Percentiles rank a stretch among this genome's conserved stretches.
Conservation (phyloP, 805 yeast species). For the Pichia nanzhaoensis region DNA sequence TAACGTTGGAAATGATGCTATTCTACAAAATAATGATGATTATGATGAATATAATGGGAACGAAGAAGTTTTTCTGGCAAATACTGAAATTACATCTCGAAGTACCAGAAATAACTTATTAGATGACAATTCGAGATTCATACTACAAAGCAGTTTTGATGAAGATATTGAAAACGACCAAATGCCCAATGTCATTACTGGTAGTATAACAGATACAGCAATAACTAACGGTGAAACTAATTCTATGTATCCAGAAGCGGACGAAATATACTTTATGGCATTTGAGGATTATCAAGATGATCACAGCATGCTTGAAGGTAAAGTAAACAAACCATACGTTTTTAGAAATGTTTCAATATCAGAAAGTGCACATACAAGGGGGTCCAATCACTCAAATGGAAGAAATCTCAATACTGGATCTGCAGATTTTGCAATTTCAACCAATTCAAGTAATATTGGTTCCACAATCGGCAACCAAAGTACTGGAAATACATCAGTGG, state of each 20-base stretch:
- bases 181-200: neutral
- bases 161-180: constrained; percentile 4
- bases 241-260: neutral
- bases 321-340: neutral
- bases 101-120: neutral
- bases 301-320: constrained; percentile 22
- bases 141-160: constrained; percentile 13
- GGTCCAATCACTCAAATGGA: constrained; percentile 3
- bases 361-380: constrained; percentile 9
- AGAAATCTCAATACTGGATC: constrained; percentile 4
- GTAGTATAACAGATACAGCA: neutral
- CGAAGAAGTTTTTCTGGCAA: neutral
- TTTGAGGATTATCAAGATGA: constrained; percentile 34
- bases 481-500: constrained; percentile 17
- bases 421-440: constrained; percentile 4
- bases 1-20: constrained; percentile 15
- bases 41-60: neutral
- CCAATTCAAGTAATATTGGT: constrained; percentile 7
- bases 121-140: neutral
- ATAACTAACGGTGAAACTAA: neutral
- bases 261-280: constrained; percentile 30
- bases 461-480: constrained; percentile 8
- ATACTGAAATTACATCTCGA: neutral
- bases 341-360: constrained; percentile 7
- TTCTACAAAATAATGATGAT: constrained; percentile 11